Evolutionary conservation across 495 filamentous ascomycete genomes (phyloP), one percentile per base, ranked within the genome.

Genomic region (Xylaria palmicola): DNA sequence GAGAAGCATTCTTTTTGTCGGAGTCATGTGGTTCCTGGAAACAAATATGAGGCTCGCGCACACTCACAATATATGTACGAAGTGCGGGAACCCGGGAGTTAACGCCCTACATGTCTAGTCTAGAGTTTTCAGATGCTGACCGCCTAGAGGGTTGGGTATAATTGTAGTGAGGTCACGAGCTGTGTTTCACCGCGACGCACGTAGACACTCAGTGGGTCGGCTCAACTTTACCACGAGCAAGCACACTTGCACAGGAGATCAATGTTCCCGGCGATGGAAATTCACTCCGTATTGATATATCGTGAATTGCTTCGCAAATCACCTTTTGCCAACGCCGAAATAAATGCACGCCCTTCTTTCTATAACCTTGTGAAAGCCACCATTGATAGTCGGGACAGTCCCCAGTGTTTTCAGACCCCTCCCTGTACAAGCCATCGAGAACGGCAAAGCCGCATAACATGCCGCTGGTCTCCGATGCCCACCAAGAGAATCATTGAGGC

Each of bases 271-370:
- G n/a, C n/a, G n/a, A n/a, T n/a, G n/a, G n/a, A n/a, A n/a, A n/a
- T n/a, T n/a, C n/a, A n/a, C n/a, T n/a, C n/a, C n/a, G n/a, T n/a
- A n/a, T n/a, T n/a, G n/a, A 37, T 8, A 47, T 9, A 10, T 50
- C 6, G 45, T 51, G 36, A 50, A 47, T 52, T 60, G 36, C 34
- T 43, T 36, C 24, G 59, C 40, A 47, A 55, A 9, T 15, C 22
- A 20, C 32, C 49, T 9, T 48, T 47, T 53, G 41, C 40, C 19
- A 61, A 61, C 59, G 49, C 59, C 50, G 1, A 22, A 45, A n/a
- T 55, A 30, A 54, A 55, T 61, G 50, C 59, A 61, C 30, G 22
- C 40, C 29, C 32, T 17, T 15, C 37, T 39, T 54, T 61, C 29
- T 54, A 24, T 47, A 29, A 55, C 17, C 15, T 40, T 20, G 22